phyloP scores from a whole-genome alignment of 1,284 basidiomycete species.

The Fistulina hepatica region DNA sequence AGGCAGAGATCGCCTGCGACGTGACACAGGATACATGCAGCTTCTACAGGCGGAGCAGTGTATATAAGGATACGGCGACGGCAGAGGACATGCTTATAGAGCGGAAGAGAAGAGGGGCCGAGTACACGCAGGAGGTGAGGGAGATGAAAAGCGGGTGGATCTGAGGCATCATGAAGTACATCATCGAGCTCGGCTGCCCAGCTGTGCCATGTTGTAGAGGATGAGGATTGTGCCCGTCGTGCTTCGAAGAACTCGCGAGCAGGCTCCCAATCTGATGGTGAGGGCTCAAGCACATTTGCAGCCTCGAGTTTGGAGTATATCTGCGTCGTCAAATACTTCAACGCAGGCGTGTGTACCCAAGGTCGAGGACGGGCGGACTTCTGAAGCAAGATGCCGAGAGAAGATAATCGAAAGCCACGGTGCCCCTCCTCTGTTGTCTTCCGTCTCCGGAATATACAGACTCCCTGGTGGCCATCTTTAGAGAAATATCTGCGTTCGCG shows the following conservation, averaged over 20 bases:
- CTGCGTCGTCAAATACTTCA: conserved; percentile 45
- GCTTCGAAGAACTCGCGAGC: conserved; percentile 55
- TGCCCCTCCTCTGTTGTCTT: conserved; percentile 58
- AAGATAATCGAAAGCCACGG: conserved; percentile 66
- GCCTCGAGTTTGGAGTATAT: conserved; percentile 45
- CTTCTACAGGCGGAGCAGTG: conserved; percentile 66
- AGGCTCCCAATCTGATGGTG: conserved; percentile 52
- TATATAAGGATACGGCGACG: conserved; percentile 63
- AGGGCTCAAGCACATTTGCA: conserved; percentile 36
- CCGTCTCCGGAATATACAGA: conserved; percentile 59
- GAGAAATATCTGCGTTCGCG: conserved; percentile 50
- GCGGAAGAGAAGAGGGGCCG: conserved; percentile 61
- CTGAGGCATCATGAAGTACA: conserved; percentile 1
- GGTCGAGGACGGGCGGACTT: conserved; percentile 53
- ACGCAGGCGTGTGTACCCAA: conserved; percentile 54
- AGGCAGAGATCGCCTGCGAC: conserved; percentile 64
- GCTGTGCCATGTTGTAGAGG: conserved; percentile 49
- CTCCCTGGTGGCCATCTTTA: conserved; percentile 53
- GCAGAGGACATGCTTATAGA: conserved; percentile 68
- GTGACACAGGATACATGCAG: conserved; percentile 64
- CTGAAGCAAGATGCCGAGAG: conserved; percentile 63
- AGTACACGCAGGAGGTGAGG: conserved; percentile 61
- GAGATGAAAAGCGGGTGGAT: conserved; percentile 47
- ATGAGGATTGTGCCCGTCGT: conserved; percentile 35
- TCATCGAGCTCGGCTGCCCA: conserved; percentile 55